Percentiles rank a stretch among this genome's conserved stretches.
phyloP scores from a whole-genome alignment of 2,329 filamentous ascomycete genomes.

The Aureobasidium musti region DNA sequence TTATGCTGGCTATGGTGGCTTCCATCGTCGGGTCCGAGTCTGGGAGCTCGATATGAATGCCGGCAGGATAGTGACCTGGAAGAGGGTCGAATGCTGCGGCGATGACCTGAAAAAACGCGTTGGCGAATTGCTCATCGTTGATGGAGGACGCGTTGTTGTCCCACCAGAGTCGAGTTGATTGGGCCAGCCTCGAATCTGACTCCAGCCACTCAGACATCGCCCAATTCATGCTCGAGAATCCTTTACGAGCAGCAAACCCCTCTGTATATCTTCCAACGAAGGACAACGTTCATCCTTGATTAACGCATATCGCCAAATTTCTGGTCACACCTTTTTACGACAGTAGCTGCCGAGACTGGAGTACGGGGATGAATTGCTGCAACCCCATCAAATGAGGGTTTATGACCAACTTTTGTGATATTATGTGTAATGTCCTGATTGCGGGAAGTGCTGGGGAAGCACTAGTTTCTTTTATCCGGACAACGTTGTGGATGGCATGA shows the following conservation, averaged over 20 bases:
- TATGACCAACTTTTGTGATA: constrained; percentile 22
- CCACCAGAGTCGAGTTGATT: constrained; percentile 25
- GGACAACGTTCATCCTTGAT: background rate
- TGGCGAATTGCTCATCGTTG: constrained; percentile 63
- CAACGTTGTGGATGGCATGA: constrained; percentile 16
- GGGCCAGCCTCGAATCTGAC: background rate
- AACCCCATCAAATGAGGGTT: constrained; percentile 7
- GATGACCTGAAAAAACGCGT: constrained; percentile 55
- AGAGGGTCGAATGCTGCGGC: constrained; percentile 69
- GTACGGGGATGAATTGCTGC: background rate
- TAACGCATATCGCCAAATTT: background rate
- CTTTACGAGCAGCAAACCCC: background rate
- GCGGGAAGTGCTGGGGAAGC: constrained; percentile 22
- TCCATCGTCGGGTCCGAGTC: constrained; percentile 77
- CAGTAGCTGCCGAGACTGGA: constrained; percentile 19
- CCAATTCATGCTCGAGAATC: too few relatives aligned
- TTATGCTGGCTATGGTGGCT: constrained; percentile 88
- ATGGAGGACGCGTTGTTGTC: constrained; percentile 57
- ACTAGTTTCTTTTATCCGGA: constrained; percentile 25
- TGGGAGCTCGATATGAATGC: constrained; percentile 94
- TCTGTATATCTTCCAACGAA: background rate
- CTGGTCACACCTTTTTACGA: background rate
- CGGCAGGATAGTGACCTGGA: constrained; percentile 87
- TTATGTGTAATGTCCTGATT: constrained; percentile 25
- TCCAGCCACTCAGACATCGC: background rate